A percentile compares a stretch with the other conserved stretches of the same genome.
phyloP scores from a whole-genome alignment of 768 basidiomycete species.

The Termitomyces sp. region DNA sequence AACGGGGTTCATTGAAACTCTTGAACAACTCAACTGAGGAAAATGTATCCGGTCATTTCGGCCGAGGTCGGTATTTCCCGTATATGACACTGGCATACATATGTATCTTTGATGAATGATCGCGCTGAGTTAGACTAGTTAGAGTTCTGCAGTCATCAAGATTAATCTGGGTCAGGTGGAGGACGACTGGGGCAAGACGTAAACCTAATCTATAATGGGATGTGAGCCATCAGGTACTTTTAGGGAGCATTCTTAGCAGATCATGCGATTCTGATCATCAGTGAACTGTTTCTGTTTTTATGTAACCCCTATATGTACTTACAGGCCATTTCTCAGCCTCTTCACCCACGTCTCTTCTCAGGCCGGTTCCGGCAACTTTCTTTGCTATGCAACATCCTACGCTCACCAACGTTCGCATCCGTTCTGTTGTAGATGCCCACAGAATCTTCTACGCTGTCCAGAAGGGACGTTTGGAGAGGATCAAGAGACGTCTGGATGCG shows the following conservation, averaged over 20 bases:
- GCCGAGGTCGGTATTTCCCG: too few relatives aligned
- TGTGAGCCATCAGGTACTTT: slow-evolving; percentile 3
- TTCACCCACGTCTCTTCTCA: background rate
- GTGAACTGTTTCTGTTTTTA: background rate
- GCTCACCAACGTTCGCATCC: slow-evolving; percentile 67
- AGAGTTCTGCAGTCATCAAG: slow-evolving; percentile 21
- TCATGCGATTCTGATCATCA: slow-evolving; percentile 8
- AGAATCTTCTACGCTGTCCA: slow-evolving; percentile 77
- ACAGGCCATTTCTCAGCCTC: background rate
- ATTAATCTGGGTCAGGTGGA: background rate
- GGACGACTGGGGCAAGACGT: slow-evolving; percentile 8
- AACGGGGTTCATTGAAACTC: too few relatives aligned
- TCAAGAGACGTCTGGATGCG: slow-evolving; percentile 73
- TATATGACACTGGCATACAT: background rate
- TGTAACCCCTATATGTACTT: slow-evolving; percentile 11
- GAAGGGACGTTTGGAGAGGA: slow-evolving; percentile 60
- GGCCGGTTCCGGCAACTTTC: background rate
- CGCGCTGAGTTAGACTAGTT: slow-evolving; percentile 50
- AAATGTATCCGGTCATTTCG: too few relatives aligned
- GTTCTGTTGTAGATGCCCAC: slow-evolving; percentile 74
- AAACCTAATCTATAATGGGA: slow-evolving; percentile 18
- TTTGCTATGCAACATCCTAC: slow-evolving; percentile 59
- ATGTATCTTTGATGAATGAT: background rate
- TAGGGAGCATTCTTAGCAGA: slow-evolving; percentile 2
- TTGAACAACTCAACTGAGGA: too few relatives aligned